Base-by-base conservation (phyloP, 2,329 filamentous ascomycete genomes). In the Phaeosphaeriaceae sp. region DNA sequence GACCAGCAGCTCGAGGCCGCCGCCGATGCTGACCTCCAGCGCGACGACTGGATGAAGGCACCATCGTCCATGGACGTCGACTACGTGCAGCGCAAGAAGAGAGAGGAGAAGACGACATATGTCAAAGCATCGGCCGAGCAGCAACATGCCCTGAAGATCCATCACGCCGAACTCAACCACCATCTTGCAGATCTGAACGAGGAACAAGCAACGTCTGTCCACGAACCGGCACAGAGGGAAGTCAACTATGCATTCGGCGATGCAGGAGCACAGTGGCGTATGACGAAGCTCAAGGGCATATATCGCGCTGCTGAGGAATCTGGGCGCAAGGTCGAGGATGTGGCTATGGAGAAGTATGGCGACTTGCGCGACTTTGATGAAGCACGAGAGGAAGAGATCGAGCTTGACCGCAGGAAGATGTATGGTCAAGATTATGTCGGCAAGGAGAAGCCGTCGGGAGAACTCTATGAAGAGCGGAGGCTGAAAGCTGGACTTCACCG, bases 41-140 rank as follows among this genome's bases (percentile, higher is more conserved):
- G 96, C 62, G 95, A 98, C 76, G 87, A 90, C 0, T 99, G 96
- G 93, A 99, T 99, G 95, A 89, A 93, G 58, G 90, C 90, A 0
- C 93, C 94, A 0, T 91, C 91, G 0, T 88, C 89, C 0, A 79
- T 96, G 36, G 89, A 93, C 53, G 83, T 98, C 56, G 93, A 98
- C 72, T 97, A 96, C 74, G 84, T 92, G 51, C 86, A 91, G 71
- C 83, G 86, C 59, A 81, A 85, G 60, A 87, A 87, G 59, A 73
- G 75, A 53, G 76, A 78, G 27, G 75, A 76, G 33, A 69, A 78
- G 78, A 40, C 81, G 79, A 67, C 77, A 67, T 68, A 78, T 76
- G 67, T 80, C 51, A 19, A 80, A 78, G 40, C 81, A 79, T 55
- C 85, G 79, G 68, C 62, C 7, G 88, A 88, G 53, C 62, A 60